Base-by-base conservation (phyloP, 257 asterid genomes). In the Fraxinus excelsior region DNA sequence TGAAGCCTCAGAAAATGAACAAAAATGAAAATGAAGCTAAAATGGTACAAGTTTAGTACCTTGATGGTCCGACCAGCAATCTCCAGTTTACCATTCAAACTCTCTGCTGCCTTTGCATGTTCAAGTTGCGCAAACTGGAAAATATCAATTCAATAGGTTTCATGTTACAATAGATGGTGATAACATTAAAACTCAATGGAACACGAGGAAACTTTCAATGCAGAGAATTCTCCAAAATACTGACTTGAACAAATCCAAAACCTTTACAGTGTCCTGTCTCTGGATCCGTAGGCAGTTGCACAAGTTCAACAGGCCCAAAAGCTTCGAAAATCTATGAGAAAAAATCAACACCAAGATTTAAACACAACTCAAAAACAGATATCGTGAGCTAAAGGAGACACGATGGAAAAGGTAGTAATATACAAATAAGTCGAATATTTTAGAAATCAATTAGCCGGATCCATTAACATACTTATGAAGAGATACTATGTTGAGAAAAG, bases 221-320 rank as follows among this genome's bases (percentile, higher is more conserved):
- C 58, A 37, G 31, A 2, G 38, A 44, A 60, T 23, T 70, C 53
- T 37, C 60, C 67, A 77, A 77, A 82, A 86, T 84, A 91, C 99
- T 26, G 84, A 96, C 99, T 82, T 96, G 99, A 85, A 96, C 87
- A 91, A 96, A 96, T 82, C 99, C 99, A 82, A 96, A 96, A 79
- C 99, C 99, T 89, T 96, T 93, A 92, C 99, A 96, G 77, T 93
- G 98, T 70, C 98, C 99, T 10, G 99, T 91, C 85, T 96, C 99
- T 42, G 99, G 97, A 82, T 96, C 99, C 2, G 96, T 92, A 62
- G 99, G 99, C 32, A 96, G 93, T 85, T 96, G 99, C 77, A 96
- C 97, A 74, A 96, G 97, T 88, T 96, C 99, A 68, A 96, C 98
- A 29, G 96, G 95, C 44, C 99, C 99, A 89, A 96, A 96, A 25